Base-by-base conservation (phyloP, 2,329 filamentous ascomycete species). In the Nothophaeocryptopus gaeumannii region DNA sequence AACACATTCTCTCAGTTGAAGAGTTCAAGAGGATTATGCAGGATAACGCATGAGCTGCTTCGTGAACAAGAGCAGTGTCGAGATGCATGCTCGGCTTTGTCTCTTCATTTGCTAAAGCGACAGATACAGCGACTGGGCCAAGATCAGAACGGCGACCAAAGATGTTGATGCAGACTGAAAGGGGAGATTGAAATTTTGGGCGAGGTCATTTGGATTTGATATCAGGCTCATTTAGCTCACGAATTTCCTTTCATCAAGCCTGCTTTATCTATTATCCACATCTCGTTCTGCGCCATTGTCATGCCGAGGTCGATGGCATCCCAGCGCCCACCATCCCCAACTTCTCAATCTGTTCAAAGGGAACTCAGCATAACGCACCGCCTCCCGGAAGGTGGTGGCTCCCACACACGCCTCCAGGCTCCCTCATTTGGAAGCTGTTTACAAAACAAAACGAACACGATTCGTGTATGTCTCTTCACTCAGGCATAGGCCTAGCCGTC, bases 21-120 rank as follows among this genome's bases (percentile, higher is more conserved):
- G 51, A 54, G 29, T 54, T 54, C 43, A 54, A 54, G 47, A 54
- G 47, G 36, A 54, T 54, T n/a, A 54, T 54, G 51, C 45, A 53
- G 16, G 50, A 53, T 30, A 38, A 20, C 12, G 31, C 42, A 8
- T 45, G 42, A 45, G 20, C 20, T 26, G 20, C 20, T 26, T 26
- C 7, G 20, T 26, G 20, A 26, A 4, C 20, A 7, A n/a, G n/a
- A n/a, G n/a, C n/a, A n/a, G n/a, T n/a, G n/a, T n/a, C n/a, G n/a
- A n/a, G n/a, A n/a, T n/a, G n/a, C n/a, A n/a, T n/a, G n/a, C n/a
- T n/a, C n/a, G n/a, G n/a, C n/a, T n/a, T n/a, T n/a, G n/a, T n/a
- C n/a, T n/a, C n/a, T n/a, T 7, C 20, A 7, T 7, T 7, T 26
- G 20, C 3, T 26, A 26, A 3, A 26, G 20, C 20, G 20, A 26